Evolutionary conservation across 2,329 filamentous ascomycete species (phyloP), one percentile per base, ranked within the genome.

Genomic region (Xylariaceae sp.): DNA sequence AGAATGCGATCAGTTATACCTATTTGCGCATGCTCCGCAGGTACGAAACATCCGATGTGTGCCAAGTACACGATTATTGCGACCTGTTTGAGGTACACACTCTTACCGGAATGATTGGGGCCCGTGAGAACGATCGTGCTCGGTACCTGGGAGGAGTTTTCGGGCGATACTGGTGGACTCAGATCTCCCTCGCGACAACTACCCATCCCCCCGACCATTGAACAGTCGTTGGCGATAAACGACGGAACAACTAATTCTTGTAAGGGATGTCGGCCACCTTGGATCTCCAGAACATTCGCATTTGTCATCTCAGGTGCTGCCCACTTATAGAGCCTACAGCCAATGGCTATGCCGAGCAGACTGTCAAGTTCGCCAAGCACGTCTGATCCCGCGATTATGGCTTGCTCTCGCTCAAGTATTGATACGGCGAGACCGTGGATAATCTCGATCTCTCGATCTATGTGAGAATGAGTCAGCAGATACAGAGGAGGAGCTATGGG

Each of bases 41-140:
- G 93, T 1, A 99, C 89, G 66, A 89, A 97, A 67, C 90, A 93
- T 47, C 94, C 94, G 48, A 96, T 82, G 65, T 99, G 94, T 0
- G 94, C 90, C 69, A 99, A 80, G 66, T 94, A 97, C 13, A 96
- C 86, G 53, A 96, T 94, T 45, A 97, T 74, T 5, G 92, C 94
- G 31, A 90, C 83, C 68, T 99, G 93, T 69, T 96, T 99, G 66
- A 97, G 79, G 69, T 96, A 97, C 0, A 97, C 83, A 61, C 91
- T 97, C 70, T 99, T 99, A 0, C 94, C 94, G 0, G 94, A 97
- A 67, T 94, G 95, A 62, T 99, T 99, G 5, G 94, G 92, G 0
- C 94, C 94, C 0, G 94, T 97, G 62, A 99, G 71, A 6, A 97
- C 74, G 12, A 97, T 68, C 72, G 90, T 87, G 58, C 81, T 90